Evolutionary conservation across 2,329 filamentous ascomycete genomes (phyloP).

Genomic region (Penicillium brasilianum): DNA sequence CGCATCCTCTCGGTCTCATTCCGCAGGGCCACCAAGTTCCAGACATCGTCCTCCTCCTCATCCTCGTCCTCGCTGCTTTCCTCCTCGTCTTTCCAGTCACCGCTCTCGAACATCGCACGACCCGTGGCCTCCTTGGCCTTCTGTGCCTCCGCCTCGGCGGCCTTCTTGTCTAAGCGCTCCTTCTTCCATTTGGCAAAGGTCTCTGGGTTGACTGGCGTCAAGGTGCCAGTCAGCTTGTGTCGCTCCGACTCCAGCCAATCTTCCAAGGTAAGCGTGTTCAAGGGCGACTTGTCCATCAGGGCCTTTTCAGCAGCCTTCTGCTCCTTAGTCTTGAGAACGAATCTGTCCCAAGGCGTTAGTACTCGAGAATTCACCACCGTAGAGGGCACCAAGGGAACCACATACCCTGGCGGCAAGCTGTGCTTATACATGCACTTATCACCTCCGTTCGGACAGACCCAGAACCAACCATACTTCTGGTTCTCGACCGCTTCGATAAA

Average conservation of each 20-base stretch:
- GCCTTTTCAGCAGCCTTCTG: constrained; percentile 95
- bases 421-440: constrained; percentile 99
- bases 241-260: constrained; percentile 97
- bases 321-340: constrained; percentile 96
- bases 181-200: constrained; percentile 97
- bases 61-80: constrained; percentile 58
- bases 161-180: constrained; percentile 92
- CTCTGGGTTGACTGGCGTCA: constrained; percentile 93
- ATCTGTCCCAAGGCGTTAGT: constrained; percentile 59
- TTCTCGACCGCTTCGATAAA: constrained; percentile 98
- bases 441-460: constrained; percentile 93
- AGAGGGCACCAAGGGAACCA: constrained; percentile 33
- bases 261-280: constrained; percentile 93
- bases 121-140: constrained; percentile 95
- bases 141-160: constrained; percentile 86
- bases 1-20: constrained; percentile 80
- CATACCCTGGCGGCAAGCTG: constrained; percentile 89
- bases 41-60: constrained; percentile 62
- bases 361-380: background rate
- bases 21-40: constrained; percentile 82
- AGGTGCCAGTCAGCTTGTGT: constrained; percentile 87
- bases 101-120: constrained; percentile 92
- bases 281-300: constrained; percentile 89
- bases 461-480: constrained; percentile 99
- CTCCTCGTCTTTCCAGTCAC: constrained; percentile 75